Evolutionary conservation across 2,329 filamentous ascomycete genomes (phyloP).

Genomic region (Cordyceps farinosa): DNA sequence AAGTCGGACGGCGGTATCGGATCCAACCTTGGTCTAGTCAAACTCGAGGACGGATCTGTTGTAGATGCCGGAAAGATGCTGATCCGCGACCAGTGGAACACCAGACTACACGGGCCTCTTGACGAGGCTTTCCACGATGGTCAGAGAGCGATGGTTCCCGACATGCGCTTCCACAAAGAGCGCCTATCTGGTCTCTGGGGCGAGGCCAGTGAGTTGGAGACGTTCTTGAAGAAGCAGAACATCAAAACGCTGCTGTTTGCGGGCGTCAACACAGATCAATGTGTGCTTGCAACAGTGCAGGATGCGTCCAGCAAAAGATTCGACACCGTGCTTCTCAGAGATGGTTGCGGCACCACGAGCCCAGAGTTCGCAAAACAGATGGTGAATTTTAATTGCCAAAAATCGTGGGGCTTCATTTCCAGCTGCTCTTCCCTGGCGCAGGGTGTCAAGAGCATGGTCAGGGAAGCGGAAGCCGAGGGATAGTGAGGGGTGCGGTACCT

Average conservation of each 20-base stretch:
- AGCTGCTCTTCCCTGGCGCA: constrained; percentile 9
- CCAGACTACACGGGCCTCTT: constrained; percentile 46
- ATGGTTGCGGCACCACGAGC: constrained; percentile 50
- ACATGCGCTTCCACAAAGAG: constrained; percentile 54
- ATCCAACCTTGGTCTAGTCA: constrained; percentile 41
- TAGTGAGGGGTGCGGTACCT: too few relatives aligned
- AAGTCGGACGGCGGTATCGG: constrained; percentile 28
- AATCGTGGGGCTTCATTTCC: constrained; percentile 11
- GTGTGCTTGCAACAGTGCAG: constrained; percentile 52
- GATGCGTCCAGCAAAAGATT: constrained; percentile 55
- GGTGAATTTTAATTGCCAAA: constrained; percentile 3
- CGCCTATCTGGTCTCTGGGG: constrained; percentile 52
- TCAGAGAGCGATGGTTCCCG: constrained; percentile 29
- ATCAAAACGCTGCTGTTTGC: constrained; percentile 52
- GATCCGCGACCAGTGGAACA: constrained; percentile 55
- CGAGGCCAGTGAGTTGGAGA: not conserved
- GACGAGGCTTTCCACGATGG: constrained; percentile 30
- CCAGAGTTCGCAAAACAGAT: not conserved
- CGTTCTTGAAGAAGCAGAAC: constrained; percentile 35
- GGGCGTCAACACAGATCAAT: constrained; percentile 61
- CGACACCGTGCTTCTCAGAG: constrained; percentile 53
- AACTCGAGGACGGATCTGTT: constrained; percentile 19
- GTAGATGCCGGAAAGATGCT: constrained; percentile 39
- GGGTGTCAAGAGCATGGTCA: too few relatives aligned
- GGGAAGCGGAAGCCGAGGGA: too few relatives aligned